Evolutionary conservation across 768 basidiomycete species (phyloP).

Genomic region (Coprinopsis sp.): DNA sequence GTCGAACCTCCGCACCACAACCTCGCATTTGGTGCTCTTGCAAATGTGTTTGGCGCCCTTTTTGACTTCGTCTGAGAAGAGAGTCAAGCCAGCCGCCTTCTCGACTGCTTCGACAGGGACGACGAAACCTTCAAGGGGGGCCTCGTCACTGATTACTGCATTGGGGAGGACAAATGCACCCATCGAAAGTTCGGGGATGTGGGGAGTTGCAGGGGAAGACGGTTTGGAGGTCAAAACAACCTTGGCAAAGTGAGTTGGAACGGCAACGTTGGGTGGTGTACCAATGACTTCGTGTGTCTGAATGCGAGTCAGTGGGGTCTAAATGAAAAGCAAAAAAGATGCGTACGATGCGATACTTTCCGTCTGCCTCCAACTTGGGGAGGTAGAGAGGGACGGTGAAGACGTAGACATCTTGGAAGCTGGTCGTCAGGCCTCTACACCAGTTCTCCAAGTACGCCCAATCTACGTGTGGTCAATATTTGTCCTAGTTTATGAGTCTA

Average conservation of each 20-base stretch:
- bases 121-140: conserved; percentile 74
- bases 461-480: conserved; percentile 42
- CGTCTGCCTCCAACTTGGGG: conserved; percentile 78
- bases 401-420: conserved; percentile 91
- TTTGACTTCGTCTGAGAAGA: conserved; percentile 85
- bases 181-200: conserved; percentile 70
- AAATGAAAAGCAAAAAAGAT: not conserved
- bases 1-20: conserved; percentile 86
- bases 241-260: conserved; percentile 98
- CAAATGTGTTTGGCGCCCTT: conserved; percentile 78
- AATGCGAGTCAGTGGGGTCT: conserved; percentile 1
- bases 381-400: conserved; percentile 98
- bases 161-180: conserved; percentile 98
- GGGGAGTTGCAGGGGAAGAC: conserved; percentile 64
- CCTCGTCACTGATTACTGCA: conserved; percentile 82
- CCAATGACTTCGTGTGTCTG: conserved; percentile 96
- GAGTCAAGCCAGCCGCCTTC: conserved; percentile 76
- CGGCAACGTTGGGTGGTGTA: conserved; percentile 80
- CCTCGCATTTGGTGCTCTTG: conserved; percentile 81
- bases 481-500: not conserved
- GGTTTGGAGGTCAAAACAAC: conserved; percentile 81
- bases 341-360: conserved; percentile 93
- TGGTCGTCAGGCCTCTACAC: conserved; percentile 84
- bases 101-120: conserved; percentile 93
- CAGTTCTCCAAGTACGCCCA: conserved; percentile 98